Base-by-base conservation (phyloP, 768 basidiomycete genomes). In the Naematelia aurantialba region DNA sequence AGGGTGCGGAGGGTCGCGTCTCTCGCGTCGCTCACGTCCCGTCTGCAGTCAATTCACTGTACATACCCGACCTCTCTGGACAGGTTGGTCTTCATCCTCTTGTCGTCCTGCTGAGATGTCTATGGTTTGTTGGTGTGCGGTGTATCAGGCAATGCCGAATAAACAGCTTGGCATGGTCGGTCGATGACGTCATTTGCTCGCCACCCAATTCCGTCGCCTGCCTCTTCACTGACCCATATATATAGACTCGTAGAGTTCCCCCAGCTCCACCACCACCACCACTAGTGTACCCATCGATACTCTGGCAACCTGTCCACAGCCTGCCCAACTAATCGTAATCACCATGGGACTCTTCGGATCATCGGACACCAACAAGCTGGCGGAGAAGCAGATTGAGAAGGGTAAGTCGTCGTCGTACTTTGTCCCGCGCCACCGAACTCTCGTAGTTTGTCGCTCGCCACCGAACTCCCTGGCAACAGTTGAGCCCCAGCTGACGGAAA, bases 291-390 rank as follows among this genome's bases (percentile, higher is more conserved):
- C n/a, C n/a, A n/a, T n/a, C n/a, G n/a, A n/a, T n/a, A n/a, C n/a
- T n/a, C n/a, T n/a, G n/a, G n/a, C n/a, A n/a, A n/a, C n/a, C n/a
- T n/a, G n/a, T n/a, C n/a, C n/a, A n/a, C n/a, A n/a, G n/a, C n/a
- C n/a, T n/a, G n/a, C n/a, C n/a, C n/a, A n/a, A n/a, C n/a, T n/a
- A n/a, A n/a, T n/a, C n/a, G n/a, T n/a, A 57, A 29, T 58, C 53
- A 66, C 27, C 45, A 75, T 72, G 73, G 73, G 73, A 48, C 58
- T 75, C 29, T 69, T 75, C 59, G 61, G 67, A 53, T 61, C 65
- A 45, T 63, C 59, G 45, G 69, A 71, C 61, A 70, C 73, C 42
- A 61, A 61, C 50, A 60, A 63, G 56, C 53, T 67, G 52, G 67
- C 70, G 52, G 73, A 75, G 61, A 75, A 75, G 61, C 31, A 59